Base-by-base conservation (phyloP, 805 yeast species). In the Nakazawaea pomicola region DNA sequence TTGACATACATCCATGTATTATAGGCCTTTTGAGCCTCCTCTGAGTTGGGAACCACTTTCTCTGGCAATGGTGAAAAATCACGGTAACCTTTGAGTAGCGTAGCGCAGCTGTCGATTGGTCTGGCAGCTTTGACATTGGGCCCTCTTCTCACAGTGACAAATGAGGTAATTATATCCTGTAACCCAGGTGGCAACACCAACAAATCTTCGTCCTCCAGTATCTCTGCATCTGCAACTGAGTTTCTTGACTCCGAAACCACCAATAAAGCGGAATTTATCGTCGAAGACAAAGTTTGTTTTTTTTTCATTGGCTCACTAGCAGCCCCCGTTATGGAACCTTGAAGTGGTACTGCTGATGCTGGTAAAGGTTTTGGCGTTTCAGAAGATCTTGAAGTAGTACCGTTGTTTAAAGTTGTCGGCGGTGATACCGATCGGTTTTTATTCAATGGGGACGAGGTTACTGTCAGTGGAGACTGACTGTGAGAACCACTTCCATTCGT, bases 81-180 rank as follows among this genome's bases (percentile, higher is more conserved):
- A 3, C 45, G 23, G 29, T 42, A 37, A 27, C 45, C 41, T 16
- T 38, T 32, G 3, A 42, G 15, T 18, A 42, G 18, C 5, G 31
- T 27, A 15, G 38, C 40, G 18, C 32, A 19, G 19, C 23, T 19
- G 15, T 42, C 40, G 27, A 42, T 37, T 17, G 31, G 33, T 14
- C 16, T 32, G 6, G 37, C 23, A 11, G 16, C 23, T 14, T 34
- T 30, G 16, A 27, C 25, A 27, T 29, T 21, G 11, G 34, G 14
- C 4, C 29, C 21, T n/a, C 33, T 42, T n/a, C 41, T 19, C 24
- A 33, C 41, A 3, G 37, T 28, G 25, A 33, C 38, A 27, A 51
- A 56, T 8, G 50, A 38, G 12, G 54, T 48, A 12, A 58, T 44
- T n/a, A 59, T 38, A 35, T 56, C 60, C 33, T 53, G 49, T 4